Evolutionary conservation across 2,329 filamentous ascomycete genomes (phyloP).

Genomic region (Pleoardoris graminearum): DNA sequence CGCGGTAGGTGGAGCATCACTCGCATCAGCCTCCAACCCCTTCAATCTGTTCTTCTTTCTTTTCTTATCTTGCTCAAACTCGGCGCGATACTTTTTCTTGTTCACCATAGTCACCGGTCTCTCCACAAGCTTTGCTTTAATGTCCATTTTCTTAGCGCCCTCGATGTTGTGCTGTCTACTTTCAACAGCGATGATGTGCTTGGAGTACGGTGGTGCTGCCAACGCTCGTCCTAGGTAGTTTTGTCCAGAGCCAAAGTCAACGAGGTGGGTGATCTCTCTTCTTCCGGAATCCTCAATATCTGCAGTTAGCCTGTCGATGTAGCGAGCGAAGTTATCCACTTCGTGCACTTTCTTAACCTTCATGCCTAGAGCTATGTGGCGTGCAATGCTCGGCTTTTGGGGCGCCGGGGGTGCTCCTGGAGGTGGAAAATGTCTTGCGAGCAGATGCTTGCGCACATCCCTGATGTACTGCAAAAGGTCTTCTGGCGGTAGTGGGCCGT

Average conservation of each 20-base stretch:
- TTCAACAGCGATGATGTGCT: conserved; percentile 88
- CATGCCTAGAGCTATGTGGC: conserved; percentile 84
- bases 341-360: conserved; percentile 95
- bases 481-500: conserved; percentile 50
- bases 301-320: conserved; percentile 69
- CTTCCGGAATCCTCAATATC: conserved; percentile 48
- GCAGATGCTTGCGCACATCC: conserved; percentile 69
- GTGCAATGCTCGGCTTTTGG: conserved; percentile 63
- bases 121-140: conserved; percentile 75
- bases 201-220: conserved; percentile 82
- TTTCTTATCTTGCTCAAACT: conserved; percentile 48
- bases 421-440: conserved; percentile 63
- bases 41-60: conserved; percentile 25
- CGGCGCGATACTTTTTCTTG: conserved; percentile 73
- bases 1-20: neutral
- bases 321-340: conserved; percentile 86
- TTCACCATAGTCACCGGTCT: conserved; percentile 76
- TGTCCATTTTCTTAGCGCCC: conserved; percentile 81
- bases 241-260: conserved; percentile 95
- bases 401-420: conserved; percentile 23
- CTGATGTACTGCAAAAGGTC: conserved; percentile 73
- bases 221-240: conserved; percentile 92
- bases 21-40: neutral
- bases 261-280: conserved; percentile 73
- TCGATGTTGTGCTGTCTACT: conserved; percentile 83